Base-by-base conservation (phyloP, 2,329 filamentous ascomycete genomes). In the Penicillium sp. region DNA sequence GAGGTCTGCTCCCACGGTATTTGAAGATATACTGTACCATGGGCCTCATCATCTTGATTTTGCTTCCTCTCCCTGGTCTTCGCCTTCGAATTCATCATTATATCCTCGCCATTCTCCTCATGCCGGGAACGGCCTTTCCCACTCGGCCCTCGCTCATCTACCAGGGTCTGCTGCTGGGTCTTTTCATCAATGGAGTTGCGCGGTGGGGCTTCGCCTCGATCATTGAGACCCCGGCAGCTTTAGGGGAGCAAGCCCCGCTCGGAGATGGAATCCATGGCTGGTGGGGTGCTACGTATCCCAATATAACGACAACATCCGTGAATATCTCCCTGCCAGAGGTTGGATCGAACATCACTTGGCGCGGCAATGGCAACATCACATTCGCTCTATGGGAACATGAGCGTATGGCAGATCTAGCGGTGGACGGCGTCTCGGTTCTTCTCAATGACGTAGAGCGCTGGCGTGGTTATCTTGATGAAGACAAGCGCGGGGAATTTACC, bases 81-180 rank as follows among this genome's bases (percentile, higher is more conserved):
- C 89, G 87, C 61, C 82, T 99, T 50, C 87, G 94, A 35, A 92
- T 99, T 56, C 94, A 99, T 71, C 94, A 99, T 74, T 99, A 97
- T 72, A 90, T 97, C 63, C 81, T 97, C 5, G 92, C 88, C 1
- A 83, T 99, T 15, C 80, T 97, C 0, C 83, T 99, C 0, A 83
- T 97, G 6, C 91, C 93, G 0, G 94, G 93, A 0, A 97, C 94
- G 0, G 87, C 86, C 53, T 86, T 97, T 74, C 93, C 96, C 65
- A 97, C 90, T 6, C 85, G 94, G 0, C 89, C 91, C 0, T 88
- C 88, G 0, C 80, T 97, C 9, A 74, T 96, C 2, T 97, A 94
- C 69, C 93, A 97, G 73, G 94, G 94, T 12, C 80, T 99, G 2
- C 81, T 99, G 0, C 79, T 97, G 8, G 94, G 94, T 0, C 82